These are phyloP conservation scores for Schizophyllum commune DNA, from an alignment of 1,284 basidiomycete species.

Conservation along the genomic window DNA sequence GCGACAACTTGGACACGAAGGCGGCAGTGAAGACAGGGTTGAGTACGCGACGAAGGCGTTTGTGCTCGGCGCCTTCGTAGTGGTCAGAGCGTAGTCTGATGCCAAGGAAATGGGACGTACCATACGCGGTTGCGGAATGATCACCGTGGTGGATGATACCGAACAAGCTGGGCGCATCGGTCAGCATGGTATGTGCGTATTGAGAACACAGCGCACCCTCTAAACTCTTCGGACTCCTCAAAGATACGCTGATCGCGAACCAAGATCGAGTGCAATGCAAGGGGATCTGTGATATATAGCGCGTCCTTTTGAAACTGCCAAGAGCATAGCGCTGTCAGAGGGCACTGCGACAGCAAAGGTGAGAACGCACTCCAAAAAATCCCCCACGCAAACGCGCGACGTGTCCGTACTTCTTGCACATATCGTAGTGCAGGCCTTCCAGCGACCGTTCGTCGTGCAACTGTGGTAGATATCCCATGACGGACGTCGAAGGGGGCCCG, in stretches of 20 bases:
- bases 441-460: neutral
- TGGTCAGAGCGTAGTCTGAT: neutral
- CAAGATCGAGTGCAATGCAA: slow-evolving; percentile 18
- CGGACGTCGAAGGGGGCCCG: neutral
- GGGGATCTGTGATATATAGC: slow-evolving; percentile 19
- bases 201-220: slow-evolving; percentile 11
- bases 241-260: slow-evolving; percentile 17
- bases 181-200: neutral
- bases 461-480: neutral
- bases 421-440: slow-evolving; percentile 11
- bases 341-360: neutral
- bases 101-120: neutral
- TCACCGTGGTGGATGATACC: neutral
- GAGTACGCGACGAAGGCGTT: slow-evolving; percentile 24
- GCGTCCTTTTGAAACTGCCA: slow-evolving; percentile 13
- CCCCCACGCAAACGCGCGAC: slow-evolving; percentile 17
- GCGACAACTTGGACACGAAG: slow-evolving; percentile 23
- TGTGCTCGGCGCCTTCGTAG: slow-evolving; percentile 21
- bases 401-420: slow-evolving; percentile 18
- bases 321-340: neutral
- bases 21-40: slow-evolving; percentile 25
- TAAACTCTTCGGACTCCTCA: slow-evolving; percentile 16
- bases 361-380: slow-evolving; percentile 12
- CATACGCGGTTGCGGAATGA: neutral
- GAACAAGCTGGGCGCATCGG: neutral